Conservation (phyloP, 805 yeast species). For the Torulaspora indica region DNA sequence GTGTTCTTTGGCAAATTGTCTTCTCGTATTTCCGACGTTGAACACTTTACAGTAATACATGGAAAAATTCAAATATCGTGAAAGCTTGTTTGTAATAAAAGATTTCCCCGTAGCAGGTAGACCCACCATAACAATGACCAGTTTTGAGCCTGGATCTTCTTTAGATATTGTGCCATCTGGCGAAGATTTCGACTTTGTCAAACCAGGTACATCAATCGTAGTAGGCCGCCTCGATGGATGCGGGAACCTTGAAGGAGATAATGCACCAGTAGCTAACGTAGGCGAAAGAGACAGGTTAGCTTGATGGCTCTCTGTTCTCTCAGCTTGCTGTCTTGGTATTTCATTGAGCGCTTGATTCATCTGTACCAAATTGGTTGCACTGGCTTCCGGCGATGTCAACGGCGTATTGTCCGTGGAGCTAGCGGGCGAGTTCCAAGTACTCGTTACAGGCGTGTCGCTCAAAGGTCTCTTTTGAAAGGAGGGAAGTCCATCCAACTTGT, state of each 20-base stretch:
- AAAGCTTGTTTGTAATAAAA: slow-evolving; percentile 84
- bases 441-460: slow-evolving; percentile 68
- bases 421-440: slow-evolving; percentile 52
- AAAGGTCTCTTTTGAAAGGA: slow-evolving; percentile 67
- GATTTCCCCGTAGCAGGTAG: slow-evolving; percentile 93
- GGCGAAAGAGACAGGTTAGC: slow-evolving; percentile 6
- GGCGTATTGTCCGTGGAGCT: slow-evolving; percentile 34
- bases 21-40: slow-evolving; percentile 92
- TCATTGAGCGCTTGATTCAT: slow-evolving; percentile 5
- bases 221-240: slow-evolving; percentile 57
- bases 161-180: slow-evolving; percentile 68
- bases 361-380: slow-evolving; percentile 15
- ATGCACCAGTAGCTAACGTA: slow-evolving; percentile 9
- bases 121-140: slow-evolving; percentile 96
- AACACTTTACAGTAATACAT: slow-evolving; percentile 87
- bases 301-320: background rate
- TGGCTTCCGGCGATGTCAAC: slow-evolving; percentile 31
- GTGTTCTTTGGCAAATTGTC: slow-evolving; percentile 52
- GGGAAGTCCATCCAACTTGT: slow-evolving; percentile 34
- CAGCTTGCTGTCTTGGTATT: background rate
- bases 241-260: slow-evolving; percentile 28
- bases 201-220: slow-evolving; percentile 88
- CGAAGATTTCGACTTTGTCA: slow-evolving; percentile 71
- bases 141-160: slow-evolving; percentile 69
- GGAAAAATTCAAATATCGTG: slow-evolving; percentile 88